phyloP scores from a whole-genome alignment of 768 basidiomycete genomes.

The Suillus ampliporus region DNA sequence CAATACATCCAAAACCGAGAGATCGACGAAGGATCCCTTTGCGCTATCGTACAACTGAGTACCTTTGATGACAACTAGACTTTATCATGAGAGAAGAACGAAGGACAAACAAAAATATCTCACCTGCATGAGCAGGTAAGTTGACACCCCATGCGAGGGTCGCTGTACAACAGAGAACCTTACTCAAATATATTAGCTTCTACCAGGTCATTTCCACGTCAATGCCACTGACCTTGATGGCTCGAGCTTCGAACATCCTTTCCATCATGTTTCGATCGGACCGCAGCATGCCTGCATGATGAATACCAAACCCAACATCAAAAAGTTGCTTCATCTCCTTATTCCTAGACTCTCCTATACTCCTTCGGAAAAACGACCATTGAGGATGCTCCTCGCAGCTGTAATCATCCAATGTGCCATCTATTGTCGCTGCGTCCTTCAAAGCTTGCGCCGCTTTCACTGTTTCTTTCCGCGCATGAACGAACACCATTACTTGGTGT shows the following conservation, averaged over 20 bases:
- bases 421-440: conserved; percentile 73
- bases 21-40: conserved; percentile 88
- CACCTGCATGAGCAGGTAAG: conserved; percentile 95
- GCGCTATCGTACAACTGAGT: conserved; percentile 95
- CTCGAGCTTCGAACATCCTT: conserved; percentile 86
- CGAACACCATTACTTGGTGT: conserved; percentile 99
- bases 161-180: conserved; percentile 98
- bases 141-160: conserved; percentile 99
- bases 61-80: conserved; percentile 90
- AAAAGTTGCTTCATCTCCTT: conserved; percentile 97
- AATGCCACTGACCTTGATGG: conserved; percentile 74
- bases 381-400: conserved; percentile 82
- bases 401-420: conserved; percentile 79
- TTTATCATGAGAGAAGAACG: conserved; percentile 13
- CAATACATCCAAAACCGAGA: conserved; percentile 93
- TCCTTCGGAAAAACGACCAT: conserved; percentile 75
- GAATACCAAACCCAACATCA: conserved; percentile 92
- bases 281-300: conserved; percentile 98
- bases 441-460: conserved; percentile 88
- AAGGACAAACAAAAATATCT: conserved; percentile 24
- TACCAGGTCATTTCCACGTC: not conserved
- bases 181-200: conserved; percentile 8
- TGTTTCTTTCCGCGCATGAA: conserved; percentile 97
- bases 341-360: conserved; percentile 83
- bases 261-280: conserved; percentile 96